Evolutionary conservation across 768 basidiomycete species (phyloP).

Genomic region (Austroboletus festivus): DNA sequence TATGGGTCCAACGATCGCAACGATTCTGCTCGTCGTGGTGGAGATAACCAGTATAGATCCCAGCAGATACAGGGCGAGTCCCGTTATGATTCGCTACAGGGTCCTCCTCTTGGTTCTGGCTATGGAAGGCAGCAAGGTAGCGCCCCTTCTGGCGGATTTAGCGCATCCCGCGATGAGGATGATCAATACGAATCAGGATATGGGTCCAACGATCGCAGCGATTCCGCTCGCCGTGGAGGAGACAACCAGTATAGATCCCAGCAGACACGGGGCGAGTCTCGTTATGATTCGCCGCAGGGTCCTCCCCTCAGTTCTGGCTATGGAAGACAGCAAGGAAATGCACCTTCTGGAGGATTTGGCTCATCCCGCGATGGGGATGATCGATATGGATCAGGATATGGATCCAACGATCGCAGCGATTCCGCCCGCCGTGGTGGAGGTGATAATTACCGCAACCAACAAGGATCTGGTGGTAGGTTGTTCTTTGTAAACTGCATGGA

Average conservation of each 20-base stretch:
- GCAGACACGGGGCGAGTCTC: constrained; percentile 6
- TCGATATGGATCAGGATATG: constrained; percentile 1
- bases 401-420: constrained; percentile 1
- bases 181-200: constrained; percentile 3
- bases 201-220: neutral
- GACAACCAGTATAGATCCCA: constrained; percentile 9
- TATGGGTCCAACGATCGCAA: constrained; percentile 3
- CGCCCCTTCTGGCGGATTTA: constrained; percentile 21
- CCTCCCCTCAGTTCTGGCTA: constrained; percentile 1
- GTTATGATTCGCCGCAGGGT: constrained; percentile 8
- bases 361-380: constrained; percentile 11
- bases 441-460: constrained; percentile 5
- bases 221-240: constrained; percentile 3
- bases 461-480: constrained; percentile 9
- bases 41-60: constrained; percentile 8
- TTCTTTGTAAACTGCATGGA: too few relatives aligned
- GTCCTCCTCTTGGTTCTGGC: constrained; percentile 1
- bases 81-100: constrained; percentile 8
- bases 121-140: constrained; percentile 4
- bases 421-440: constrained; percentile 16
- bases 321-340: constrained; percentile 5
- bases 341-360: constrained; percentile 19
- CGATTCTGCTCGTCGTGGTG: neutral
- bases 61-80: constrained; percentile 6
- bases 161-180: constrained; percentile 8